These are phyloP conservation scores for Gloeopeniophorella convolvens DNA, from an alignment of 768 basidiomycete genomes.

Conservation along the genomic window DNA sequence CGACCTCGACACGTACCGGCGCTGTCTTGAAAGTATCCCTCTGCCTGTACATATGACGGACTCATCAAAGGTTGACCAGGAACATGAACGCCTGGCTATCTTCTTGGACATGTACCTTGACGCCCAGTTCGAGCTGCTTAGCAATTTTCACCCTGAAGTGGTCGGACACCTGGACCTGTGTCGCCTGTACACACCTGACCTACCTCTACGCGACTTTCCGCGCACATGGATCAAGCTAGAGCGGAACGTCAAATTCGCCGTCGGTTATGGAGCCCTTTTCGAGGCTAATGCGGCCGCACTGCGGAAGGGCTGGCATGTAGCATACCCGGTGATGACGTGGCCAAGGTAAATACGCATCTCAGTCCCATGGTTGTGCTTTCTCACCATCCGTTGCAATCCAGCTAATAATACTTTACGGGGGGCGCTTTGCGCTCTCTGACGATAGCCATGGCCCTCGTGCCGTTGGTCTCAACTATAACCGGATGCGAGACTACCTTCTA, in stretches of 20 bases:
- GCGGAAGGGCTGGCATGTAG: slow-evolving; percentile 80
- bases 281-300: slow-evolving; percentile 92
- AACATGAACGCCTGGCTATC: slow-evolving; percentile 30
- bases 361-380: slow-evolving; percentile 10
- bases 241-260: slow-evolving; percentile 68
- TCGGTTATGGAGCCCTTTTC: slow-evolving; percentile 83
- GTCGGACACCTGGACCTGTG: slow-evolving; percentile 94
- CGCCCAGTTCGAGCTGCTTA: slow-evolving; percentile 67
- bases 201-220: slow-evolving; percentile 51
- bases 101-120: slow-evolving; percentile 78
- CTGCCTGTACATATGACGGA: slow-evolving; percentile 25
- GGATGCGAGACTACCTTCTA: slow-evolving; percentile 57
- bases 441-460: slow-evolving; percentile 90
- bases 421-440: slow-evolving; percentile 83
- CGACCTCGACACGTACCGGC: slow-evolving; percentile 62
- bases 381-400: slow-evolving; percentile 27
- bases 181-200: slow-evolving; percentile 68
- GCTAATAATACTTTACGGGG: slow-evolving; percentile 64
- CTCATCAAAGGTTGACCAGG: slow-evolving; percentile 22
- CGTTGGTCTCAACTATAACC: slow-evolving; percentile 81
- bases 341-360: slow-evolving; percentile 47
- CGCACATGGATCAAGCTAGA: slow-evolving; percentile 57
- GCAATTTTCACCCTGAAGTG: slow-evolving; percentile 73
- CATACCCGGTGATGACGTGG: slow-evolving; percentile 81
- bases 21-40: slow-evolving; percentile 43